phyloP scores from a whole-genome alignment of 2,329 filamentous ascomycete species.

The Blumeria graminis region DNA sequence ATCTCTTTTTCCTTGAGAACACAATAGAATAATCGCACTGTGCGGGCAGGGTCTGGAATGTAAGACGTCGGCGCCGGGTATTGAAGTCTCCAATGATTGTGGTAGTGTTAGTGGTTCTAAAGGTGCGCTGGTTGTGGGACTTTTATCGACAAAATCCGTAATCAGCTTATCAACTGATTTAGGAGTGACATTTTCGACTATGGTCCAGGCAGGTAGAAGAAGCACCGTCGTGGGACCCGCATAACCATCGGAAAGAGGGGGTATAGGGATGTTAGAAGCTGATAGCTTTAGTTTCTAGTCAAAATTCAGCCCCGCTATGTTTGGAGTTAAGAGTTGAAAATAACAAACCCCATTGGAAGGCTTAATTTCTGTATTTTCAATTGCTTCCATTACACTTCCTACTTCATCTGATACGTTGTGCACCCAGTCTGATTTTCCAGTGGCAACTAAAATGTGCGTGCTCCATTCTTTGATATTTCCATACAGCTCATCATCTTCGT shows the following conservation, averaged over 20 bases:
- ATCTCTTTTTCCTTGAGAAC: constrained; percentile 83
- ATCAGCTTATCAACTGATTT: constrained; percentile 48
- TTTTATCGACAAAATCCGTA: constrained; percentile 38
- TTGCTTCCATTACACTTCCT: constrained; percentile 60
- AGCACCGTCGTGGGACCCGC: constrained; percentile 52
- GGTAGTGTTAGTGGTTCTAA: constrained; percentile 35
- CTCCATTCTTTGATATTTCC: constrained; percentile 70
- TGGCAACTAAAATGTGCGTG: constrained; percentile 77
- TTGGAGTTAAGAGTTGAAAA: constrained; percentile 1
- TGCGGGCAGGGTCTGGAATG: constrained; percentile 50
- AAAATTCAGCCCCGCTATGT: neutral
- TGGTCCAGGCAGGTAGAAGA: constrained; percentile 61
- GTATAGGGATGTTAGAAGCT: constrained; percentile 72
- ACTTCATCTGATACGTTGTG: constrained; percentile 71
- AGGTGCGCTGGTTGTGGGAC: constrained; percentile 45
- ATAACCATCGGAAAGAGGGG: constrained; percentile 37
- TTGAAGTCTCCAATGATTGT: constrained; percentile 12
- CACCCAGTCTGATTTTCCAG: constrained; percentile 91
- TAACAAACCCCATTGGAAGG: constrained; percentile 42
- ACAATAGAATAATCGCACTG: constrained; percentile 69
- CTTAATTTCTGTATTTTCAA: constrained; percentile 28
- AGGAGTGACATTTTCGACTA: constrained; percentile 67
- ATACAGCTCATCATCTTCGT: constrained; percentile 57
- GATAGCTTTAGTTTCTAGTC: constrained; percentile 63
- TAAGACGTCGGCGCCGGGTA: constrained; percentile 18